Conservation (phyloP, 139 green algal species). For the Trebouxia sp. region DNA sequence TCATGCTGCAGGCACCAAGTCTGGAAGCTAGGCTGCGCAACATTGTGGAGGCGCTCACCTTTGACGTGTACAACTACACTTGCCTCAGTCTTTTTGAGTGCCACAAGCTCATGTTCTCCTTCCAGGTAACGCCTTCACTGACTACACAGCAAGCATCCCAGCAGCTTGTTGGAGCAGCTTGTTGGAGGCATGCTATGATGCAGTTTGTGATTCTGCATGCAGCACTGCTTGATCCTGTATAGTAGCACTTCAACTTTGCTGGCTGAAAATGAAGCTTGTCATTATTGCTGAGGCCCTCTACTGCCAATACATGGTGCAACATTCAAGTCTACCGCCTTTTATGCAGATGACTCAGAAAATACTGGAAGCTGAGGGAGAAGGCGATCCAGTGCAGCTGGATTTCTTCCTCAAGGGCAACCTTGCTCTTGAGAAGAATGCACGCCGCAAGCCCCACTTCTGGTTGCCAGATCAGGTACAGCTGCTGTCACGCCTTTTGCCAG, state of each 20-base stretch:
- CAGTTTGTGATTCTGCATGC: neutral
- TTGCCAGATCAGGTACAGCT: slow-evolving; percentile 54
- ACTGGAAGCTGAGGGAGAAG: slow-evolving; percentile 59
- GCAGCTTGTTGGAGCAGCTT: too few species aligned
- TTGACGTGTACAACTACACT: slow-evolving; percentile 83
- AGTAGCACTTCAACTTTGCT: too few species aligned
- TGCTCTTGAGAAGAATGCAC: slow-evolving; percentile 65
- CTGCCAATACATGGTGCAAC: too few species aligned
- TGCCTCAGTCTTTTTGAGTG: slow-evolving; percentile 69
- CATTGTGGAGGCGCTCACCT: slow-evolving; percentile 79
- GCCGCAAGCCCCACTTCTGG: slow-evolving; percentile 69
- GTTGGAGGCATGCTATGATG: too few species aligned
- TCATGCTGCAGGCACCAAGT: slow-evolving; percentile 36
- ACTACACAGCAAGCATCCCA: too few species aligned
- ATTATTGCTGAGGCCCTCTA: too few species aligned
- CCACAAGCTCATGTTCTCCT: slow-evolving; percentile 63
- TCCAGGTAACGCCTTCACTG: too few species aligned
- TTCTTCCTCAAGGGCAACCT: slow-evolving; percentile 93
- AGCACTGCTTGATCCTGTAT: too few species aligned
- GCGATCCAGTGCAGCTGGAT: slow-evolving; percentile 72
- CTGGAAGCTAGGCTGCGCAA: slow-evolving; percentile 70
- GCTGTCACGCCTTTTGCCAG: neutral
- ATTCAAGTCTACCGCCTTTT: neutral
- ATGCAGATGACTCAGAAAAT: slow-evolving; percentile 79
- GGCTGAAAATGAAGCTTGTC: too few species aligned